These are phyloP conservation scores for Usnea hakonensis DNA, from an alignment of 495 filamentous ascomycete genomes.

Conservation along the genomic window DNA sequence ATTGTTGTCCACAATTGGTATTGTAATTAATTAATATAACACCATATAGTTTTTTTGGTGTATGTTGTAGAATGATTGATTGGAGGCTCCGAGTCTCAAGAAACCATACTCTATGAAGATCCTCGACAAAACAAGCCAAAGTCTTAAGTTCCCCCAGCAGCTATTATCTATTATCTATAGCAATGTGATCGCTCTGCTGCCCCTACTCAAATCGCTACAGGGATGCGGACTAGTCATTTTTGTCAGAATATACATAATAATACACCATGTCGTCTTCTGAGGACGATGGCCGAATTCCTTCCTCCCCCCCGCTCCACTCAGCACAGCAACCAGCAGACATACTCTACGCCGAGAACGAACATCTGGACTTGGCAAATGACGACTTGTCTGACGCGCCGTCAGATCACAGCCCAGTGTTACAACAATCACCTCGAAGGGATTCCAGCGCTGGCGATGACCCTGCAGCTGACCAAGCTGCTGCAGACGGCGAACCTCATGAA, in stretches of 20 bases:
- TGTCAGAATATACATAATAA: not conserved
- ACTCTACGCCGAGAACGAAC: not conserved
- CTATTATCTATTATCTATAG: no score
- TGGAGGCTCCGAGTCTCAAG: no score
- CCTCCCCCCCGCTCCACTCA: not conserved
- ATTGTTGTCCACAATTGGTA: no score
- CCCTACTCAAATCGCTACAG: no score
- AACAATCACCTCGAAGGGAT: not conserved
- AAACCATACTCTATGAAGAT: no score
- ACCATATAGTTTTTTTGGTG: no score
- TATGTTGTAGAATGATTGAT: no score
- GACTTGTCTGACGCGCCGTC: not conserved
- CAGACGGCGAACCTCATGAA: not conserved
- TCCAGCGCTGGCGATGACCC: not conserved
- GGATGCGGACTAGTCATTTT: no score
- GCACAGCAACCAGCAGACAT: not conserved
- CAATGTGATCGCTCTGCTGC: no score
- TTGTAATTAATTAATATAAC: no score
- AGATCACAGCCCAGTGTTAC: not conserved
- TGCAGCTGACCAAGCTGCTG: not conserved
- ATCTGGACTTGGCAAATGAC: not conserved
- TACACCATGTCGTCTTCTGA: not conserved
- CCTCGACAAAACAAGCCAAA: no score
- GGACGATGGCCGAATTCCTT: not conserved
- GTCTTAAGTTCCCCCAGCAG: no score